A percentile compares a stretch with the other conserved stretches of the same genome.
phyloP scores from a whole-genome alignment of 352 stramenopile species.

The Phytophthora syringae region DNA sequence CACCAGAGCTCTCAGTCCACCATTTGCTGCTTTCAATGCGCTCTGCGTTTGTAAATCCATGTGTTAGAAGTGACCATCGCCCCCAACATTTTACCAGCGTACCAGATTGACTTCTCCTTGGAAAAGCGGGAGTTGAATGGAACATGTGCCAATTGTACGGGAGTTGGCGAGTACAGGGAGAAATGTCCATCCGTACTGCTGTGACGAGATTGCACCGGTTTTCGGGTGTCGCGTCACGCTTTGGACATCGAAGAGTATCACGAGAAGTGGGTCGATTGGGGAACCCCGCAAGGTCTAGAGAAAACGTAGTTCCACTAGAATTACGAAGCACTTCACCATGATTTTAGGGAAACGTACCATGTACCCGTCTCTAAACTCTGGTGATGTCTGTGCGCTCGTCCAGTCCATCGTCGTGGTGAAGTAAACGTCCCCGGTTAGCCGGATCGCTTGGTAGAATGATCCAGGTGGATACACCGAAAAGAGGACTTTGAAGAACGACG shows the following conservation, averaged over 20 bases:
- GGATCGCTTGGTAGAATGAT: constrained; percentile 67
- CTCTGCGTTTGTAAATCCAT: constrained; percentile 25
- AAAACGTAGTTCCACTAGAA: background rate
- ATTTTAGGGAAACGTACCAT: constrained; percentile 34
- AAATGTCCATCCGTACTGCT: constrained; percentile 72
- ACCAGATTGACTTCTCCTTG: constrained; percentile 68
- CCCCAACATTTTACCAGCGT: constrained; percentile 9
- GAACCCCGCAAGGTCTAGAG: constrained; percentile 59
- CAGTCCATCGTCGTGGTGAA: constrained; percentile 73
- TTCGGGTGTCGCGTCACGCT: constrained; percentile 51
- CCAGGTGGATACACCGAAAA: constrained; percentile 60
- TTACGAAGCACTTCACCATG: background rate
- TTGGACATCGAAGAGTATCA: constrained; percentile 69
- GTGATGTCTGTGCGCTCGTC: constrained; percentile 57
- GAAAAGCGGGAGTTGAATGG: constrained; percentile 70
- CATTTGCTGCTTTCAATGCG: constrained; percentile 34
- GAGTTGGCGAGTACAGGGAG: constrained; percentile 52
- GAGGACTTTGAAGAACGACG: constrained; percentile 60
- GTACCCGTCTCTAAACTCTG: constrained; percentile 69
- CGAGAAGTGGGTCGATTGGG: constrained; percentile 26
- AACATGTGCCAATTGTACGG: constrained; percentile 41
- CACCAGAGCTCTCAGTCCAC: constrained; percentile 37
- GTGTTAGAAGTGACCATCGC: background rate
- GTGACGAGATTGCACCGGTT: constrained; percentile 46
- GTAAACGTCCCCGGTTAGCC: constrained; percentile 54